These are phyloP conservation scores for Lactuca saligna DNA, from an alignment of 129 eudicot species.

Conservation along the genomic window DNA sequence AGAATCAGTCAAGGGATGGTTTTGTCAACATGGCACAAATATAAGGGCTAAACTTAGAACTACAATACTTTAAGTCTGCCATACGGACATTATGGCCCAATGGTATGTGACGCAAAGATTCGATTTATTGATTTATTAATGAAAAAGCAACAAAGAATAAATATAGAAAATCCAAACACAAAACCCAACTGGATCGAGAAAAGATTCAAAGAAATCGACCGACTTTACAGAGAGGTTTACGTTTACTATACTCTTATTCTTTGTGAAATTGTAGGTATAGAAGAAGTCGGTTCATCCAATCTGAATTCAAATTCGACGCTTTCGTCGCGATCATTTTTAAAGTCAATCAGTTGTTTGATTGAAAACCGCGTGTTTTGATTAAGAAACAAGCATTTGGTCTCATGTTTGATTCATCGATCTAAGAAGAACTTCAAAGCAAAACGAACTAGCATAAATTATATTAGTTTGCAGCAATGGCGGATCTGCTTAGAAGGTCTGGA, in stretches of 20 bases:
- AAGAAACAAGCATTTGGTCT: background rate
- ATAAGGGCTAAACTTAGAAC: background rate
- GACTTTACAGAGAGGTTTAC: conserved; percentile 12
- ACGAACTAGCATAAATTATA: conserved; percentile 1
- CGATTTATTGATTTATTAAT: background rate
- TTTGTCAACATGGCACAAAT: background rate
- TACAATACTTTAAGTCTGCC: background rate
- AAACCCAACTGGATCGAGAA: conserved; percentile 10
- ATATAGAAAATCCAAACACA: background rate
- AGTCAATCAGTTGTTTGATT: conserved; percentile 18
- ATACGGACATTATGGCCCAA: conserved; percentile 14
- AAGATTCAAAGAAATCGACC: conserved; percentile 20
- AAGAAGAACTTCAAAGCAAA: conserved; percentile 16
- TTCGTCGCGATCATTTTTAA: conserved; percentile 12
- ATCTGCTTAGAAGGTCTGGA: conserved; percentile 39
- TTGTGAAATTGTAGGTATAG: background rate
- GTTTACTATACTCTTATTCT: conserved; percentile 15
- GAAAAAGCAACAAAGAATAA: background rate
- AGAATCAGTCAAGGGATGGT: background rate
- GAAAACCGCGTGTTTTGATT: background rate
- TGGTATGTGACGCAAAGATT: conserved; percentile 19
- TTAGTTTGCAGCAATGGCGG: conserved; percentile 24
- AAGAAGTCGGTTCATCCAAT: background rate
- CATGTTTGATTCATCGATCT: conserved; percentile 2
- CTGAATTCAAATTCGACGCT: conserved; percentile 15